A percentile compares a stretch with the other conserved stretches of the same genome.
phyloP scores from a whole-genome alignment of 108 stramenopile genomes.

The Licmophora abbreviata region DNA sequence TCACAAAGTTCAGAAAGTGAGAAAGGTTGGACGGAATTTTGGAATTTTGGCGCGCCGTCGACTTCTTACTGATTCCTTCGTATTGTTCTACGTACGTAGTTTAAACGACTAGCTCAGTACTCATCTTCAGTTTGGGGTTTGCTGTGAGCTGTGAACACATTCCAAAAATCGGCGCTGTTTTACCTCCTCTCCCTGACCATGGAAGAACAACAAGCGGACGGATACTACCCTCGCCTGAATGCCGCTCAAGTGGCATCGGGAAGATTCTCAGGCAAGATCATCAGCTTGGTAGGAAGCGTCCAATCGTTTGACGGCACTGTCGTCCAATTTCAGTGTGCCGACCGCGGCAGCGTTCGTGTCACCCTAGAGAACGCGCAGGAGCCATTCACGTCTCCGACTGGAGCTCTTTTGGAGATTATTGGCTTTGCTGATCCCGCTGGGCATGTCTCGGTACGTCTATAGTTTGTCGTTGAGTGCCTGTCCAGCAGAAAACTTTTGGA shows the following conservation, averaged over 20 bases:
- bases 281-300: constrained; percentile 32
- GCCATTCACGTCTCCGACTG: no score
- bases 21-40: no score
- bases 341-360: constrained; percentile 21
- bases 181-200: constrained; percentile 12
- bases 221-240: constrained; percentile 58
- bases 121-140: no score
- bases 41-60: no score
- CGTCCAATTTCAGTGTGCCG: constrained; percentile 17
- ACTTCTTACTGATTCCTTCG: no score
- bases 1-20: no score
- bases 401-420: constrained; percentile 2
- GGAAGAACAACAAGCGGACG: constrained; percentile 50
- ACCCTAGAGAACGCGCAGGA: background rate
- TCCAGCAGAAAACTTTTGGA: no score
- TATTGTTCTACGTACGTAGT: no score
- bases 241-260: constrained; percentile 46
- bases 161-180: no score
- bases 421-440: constrained; percentile 4
- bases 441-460: constrained; percentile 2
- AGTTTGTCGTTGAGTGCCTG: no score
- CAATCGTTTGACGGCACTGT: constrained; percentile 8
- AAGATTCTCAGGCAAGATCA: constrained; percentile 28
- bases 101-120: no score
- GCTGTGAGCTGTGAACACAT: no score